Conservation (phyloP, 2,329 filamentous ascomycete species). For the Diplocarpon rosae region DNA sequence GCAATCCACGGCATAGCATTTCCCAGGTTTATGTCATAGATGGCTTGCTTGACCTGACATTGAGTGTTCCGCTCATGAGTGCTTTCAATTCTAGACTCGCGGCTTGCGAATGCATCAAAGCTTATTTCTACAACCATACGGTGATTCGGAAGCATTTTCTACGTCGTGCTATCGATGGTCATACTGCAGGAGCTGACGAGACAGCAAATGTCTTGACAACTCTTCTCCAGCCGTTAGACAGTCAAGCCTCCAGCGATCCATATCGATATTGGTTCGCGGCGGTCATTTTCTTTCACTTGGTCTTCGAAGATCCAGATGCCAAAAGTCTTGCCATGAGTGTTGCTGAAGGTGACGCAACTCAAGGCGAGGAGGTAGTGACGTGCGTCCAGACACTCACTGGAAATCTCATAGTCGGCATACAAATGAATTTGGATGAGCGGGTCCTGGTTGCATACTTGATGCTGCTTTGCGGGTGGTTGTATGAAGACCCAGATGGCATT, state of each 20-base stretch:
- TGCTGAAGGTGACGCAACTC: slow-evolving; percentile 78
- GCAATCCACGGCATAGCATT: slow-evolving; percentile 37
- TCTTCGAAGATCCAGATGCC: slow-evolving; percentile 68
- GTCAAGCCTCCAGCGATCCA: slow-evolving; percentile 58
- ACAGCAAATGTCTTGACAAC: slow-evolving; percentile 83
- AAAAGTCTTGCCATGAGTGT: slow-evolving; percentile 73
- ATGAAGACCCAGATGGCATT: slow-evolving; percentile 81
- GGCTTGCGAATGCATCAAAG: slow-evolving; percentile 82
- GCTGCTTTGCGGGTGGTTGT: slow-evolving; percentile 80
- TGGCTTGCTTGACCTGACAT: slow-evolving; percentile 71
- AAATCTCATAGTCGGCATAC: slow-evolving; percentile 72
- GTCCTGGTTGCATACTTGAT: slow-evolving; percentile 80
- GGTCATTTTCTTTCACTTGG: slow-evolving; percentile 73
- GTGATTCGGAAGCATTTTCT: slow-evolving; percentile 81
- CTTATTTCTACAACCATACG: slow-evolving; percentile 76
- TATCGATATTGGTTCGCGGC: slow-evolving; percentile 87
- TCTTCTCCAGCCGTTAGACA: slow-evolving; percentile 56
- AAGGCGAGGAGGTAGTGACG: slow-evolving; percentile 89
- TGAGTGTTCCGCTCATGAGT: slow-evolving; percentile 54
- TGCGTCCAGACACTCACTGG: slow-evolving; percentile 81
- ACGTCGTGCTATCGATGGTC: slow-evolving; percentile 77
- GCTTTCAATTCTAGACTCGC: slow-evolving; percentile 74
- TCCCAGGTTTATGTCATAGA: slow-evolving; percentile 81
- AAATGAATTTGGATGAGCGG: slow-evolving; percentile 65
- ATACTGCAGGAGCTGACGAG: slow-evolving; percentile 65